A percentile compares a stretch with the other conserved stretches of the same genome.
phyloP scores from a whole-genome alignment of 768 basidiomycete species.

The Amanita subjunquillea region DNA sequence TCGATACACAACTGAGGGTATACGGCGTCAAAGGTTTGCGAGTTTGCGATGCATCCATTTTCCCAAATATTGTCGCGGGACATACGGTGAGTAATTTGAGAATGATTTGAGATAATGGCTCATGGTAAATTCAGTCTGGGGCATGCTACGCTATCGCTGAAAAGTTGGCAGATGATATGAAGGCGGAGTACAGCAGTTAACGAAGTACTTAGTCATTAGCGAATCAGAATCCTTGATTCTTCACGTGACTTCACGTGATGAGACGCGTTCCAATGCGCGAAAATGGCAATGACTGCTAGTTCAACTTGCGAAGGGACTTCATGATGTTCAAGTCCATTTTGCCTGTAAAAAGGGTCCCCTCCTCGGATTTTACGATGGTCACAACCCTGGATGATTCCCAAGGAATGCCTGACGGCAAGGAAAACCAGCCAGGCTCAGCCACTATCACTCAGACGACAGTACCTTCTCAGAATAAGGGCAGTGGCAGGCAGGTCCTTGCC shows the following conservation, averaged over 20 bases:
- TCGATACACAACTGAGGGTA: constrained; percentile 26
- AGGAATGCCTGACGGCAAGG: constrained; percentile 43
- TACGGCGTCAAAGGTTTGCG: constrained; percentile 31
- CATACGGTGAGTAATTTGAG: constrained; percentile 28
- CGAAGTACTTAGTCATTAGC: not conserved
- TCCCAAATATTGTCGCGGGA: constrained; percentile 35
- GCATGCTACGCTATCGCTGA: constrained; percentile 22
- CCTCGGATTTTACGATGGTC: constrained; percentile 66
- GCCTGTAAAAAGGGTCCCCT: constrained; percentile 54
- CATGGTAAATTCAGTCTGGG: constrained; percentile 15
- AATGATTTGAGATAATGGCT: constrained; percentile 2
- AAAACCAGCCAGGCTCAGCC: constrained; percentile 42
- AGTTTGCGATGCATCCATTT: constrained; percentile 39
- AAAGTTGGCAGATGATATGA: constrained; percentile 24
- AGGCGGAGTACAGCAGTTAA: constrained; percentile 12
- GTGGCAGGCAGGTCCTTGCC: constrained; percentile 8
- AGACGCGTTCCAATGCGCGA: constrained; percentile 19
- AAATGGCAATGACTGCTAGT: constrained; percentile 18
- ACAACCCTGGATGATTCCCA: constrained; percentile 36
- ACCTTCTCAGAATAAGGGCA: constrained; percentile 4
- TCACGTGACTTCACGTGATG: constrained; percentile 11
- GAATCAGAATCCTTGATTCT: not conserved
- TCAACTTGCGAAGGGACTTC: constrained; percentile 10
- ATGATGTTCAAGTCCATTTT: constrained; percentile 79
- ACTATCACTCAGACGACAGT: constrained; percentile 10